Percentiles rank a stretch among this genome's conserved stretches.
These are phyloP conservation scores for Barnettozyma pratensis DNA, from an alignment of 805 yeast species.

Conservation along the genomic window DNA sequence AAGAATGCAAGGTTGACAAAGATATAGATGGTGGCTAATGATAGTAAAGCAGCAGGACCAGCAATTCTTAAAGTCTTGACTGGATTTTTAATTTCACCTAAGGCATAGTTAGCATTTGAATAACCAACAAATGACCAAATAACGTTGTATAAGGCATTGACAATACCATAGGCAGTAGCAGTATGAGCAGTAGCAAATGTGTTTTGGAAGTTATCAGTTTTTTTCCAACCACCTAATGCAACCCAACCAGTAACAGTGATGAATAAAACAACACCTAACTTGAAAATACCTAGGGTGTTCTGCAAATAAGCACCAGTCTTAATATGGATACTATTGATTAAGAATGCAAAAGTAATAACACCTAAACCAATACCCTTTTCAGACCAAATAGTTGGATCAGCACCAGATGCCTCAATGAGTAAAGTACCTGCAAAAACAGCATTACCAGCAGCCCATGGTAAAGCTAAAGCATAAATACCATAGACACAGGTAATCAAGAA, in stretches of 20 bases:
- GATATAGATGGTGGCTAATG: slow-evolving; percentile 62
- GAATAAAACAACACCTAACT: slow-evolving; percentile 63
- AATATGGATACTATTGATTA: slow-evolving; percentile 55
- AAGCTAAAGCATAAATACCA: slow-evolving; percentile 65
- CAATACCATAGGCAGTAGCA: slow-evolving; percentile 64
- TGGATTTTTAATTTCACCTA: slow-evolving; percentile 75
- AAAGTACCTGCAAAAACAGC: slow-evolving; percentile 78
- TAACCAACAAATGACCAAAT: slow-evolving; percentile 85
- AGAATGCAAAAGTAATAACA: slow-evolving; percentile 64
- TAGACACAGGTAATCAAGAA: slow-evolving; percentile 61
- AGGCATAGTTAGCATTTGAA: slow-evolving; percentile 77
- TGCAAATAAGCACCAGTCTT: slow-evolving; percentile 65
- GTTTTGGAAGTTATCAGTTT: slow-evolving; percentile 55
- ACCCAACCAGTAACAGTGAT: slow-evolving; percentile 80
- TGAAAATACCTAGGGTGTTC: slow-evolving; percentile 63
- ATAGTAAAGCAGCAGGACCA: slow-evolving; percentile 66
- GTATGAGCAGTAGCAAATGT: slow-evolving; percentile 48
- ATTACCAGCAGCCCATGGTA: slow-evolving; percentile 87
- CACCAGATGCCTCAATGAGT: slow-evolving; percentile 67
- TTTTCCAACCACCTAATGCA: slow-evolving; percentile 66
- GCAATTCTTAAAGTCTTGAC: slow-evolving; percentile 62
- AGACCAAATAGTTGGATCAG: slow-evolving; percentile 66
- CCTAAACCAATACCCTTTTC: slow-evolving; percentile 74
- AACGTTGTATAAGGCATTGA: slow-evolving; percentile 72
- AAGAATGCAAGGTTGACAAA: slow-evolving; percentile 76